A percentile compares a stretch with the other conserved stretches of the same genome.
phyloP scores from a whole-genome alignment of 345 rosid genomes.

The Arabidopsis thaliana region DNA sequence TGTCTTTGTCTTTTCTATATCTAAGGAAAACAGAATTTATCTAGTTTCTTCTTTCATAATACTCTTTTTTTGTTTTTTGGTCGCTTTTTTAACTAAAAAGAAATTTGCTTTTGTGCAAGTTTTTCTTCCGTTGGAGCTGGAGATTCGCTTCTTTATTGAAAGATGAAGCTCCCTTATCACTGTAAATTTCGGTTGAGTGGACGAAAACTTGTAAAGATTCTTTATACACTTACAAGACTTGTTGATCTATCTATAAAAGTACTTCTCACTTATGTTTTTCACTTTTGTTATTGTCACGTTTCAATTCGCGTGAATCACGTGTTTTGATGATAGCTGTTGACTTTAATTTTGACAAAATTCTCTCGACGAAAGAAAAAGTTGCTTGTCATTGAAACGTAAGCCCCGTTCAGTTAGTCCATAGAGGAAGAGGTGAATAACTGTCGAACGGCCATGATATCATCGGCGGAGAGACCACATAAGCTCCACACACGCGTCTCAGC shows the following conservation, averaged over 20 bases:
- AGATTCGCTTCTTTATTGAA: slow-evolving; percentile 45
- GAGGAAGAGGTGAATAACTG: slow-evolving; percentile 24
- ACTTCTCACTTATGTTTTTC: slow-evolving; percentile 15
- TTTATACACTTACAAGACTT: slow-evolving; percentile 14
- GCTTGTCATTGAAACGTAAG: slow-evolving; percentile 23
- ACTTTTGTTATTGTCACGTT: slow-evolving; percentile 43
- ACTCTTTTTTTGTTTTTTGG: not conserved
- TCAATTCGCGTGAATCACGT: slow-evolving; percentile 39
- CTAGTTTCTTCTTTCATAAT: slow-evolving; percentile 37
- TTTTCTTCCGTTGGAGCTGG: slow-evolving; percentile 46
- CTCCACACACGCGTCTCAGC: slow-evolving; percentile 38
- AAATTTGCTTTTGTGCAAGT: slow-evolving; percentile 38
- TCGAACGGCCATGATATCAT: slow-evolving; percentile 23
- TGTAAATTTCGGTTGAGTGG: slow-evolving; percentile 27
- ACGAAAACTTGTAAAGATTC: slow-evolving; percentile 33
- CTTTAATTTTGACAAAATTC: not conserved
- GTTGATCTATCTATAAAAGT: slow-evolving; percentile 34
- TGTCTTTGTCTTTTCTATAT: slow-evolving; percentile 22
- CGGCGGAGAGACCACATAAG: slow-evolving; percentile 27
- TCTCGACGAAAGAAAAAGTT: not conserved
- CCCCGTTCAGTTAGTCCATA: slow-evolving; percentile 26
- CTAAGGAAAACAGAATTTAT: slow-evolving; percentile 18
- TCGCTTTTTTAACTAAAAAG: not conserved
- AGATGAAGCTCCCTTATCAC: slow-evolving; percentile 33
- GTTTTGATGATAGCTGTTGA: not conserved